Percentiles rank a stretch among this genome's conserved stretches.
Conservation (phyloP, 1,284 basidiomycete genomes). For the Chalciporus sp. region DNA sequence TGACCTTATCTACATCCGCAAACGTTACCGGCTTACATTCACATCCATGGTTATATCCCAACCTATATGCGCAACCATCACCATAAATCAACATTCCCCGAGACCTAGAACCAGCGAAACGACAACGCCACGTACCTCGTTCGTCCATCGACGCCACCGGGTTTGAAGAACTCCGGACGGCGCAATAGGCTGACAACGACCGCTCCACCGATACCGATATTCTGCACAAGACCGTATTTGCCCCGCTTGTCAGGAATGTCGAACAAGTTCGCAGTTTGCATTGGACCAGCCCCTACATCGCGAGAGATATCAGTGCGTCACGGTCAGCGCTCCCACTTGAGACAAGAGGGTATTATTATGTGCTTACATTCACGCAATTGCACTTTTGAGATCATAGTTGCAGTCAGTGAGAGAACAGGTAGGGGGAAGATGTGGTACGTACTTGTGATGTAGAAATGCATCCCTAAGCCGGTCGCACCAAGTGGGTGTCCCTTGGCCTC, state of each 20-base stretch:
- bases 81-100: not conserved
- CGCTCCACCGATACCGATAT: constrained; percentile 81
- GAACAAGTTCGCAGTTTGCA: constrained; percentile 78
- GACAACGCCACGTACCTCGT: constrained; percentile 47
- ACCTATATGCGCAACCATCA: constrained; percentile 37
- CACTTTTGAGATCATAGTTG: constrained; percentile 44
- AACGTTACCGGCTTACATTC: constrained; percentile 64
- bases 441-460: constrained; percentile 88
- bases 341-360: not conserved
- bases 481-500: constrained; percentile 88
- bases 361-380: constrained; percentile 70
- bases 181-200: constrained; percentile 76
- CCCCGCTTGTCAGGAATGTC: constrained; percentile 63
- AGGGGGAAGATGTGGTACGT: constrained; percentile 33
- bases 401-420: not conserved
- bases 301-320: not conserved
- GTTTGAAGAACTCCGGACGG: constrained; percentile 71
- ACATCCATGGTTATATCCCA: constrained; percentile 81
- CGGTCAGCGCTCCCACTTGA: not conserved
- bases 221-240: constrained; percentile 82
- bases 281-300: constrained; percentile 73
- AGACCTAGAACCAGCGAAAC: not conserved
- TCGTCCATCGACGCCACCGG: constrained; percentile 65
- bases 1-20: constrained; percentile 73
- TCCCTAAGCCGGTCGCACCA: constrained; percentile 84